Evolutionary conservation across 2,329 filamentous ascomycete species (phyloP).

Genomic region (Amauroascus verrucosus): DNA sequence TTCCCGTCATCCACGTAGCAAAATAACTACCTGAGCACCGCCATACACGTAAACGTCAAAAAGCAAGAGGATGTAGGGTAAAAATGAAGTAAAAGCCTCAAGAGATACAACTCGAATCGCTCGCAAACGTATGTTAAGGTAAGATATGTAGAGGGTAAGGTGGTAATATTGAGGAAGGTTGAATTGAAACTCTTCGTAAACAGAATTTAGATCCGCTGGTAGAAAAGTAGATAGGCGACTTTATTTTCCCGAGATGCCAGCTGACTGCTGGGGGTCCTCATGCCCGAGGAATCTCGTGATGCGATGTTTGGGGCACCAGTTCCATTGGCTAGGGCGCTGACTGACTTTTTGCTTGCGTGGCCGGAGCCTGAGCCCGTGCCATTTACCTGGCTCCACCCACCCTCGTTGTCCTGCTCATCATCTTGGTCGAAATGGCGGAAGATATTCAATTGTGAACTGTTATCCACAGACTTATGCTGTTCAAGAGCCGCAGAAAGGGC

Average conservation of each 20-base stretch:
- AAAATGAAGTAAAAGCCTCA: background rate
- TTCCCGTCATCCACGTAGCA: background rate
- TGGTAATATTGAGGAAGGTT: background rate
- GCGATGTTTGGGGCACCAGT: conserved; percentile 44
- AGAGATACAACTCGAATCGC: background rate
- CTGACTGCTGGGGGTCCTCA: conserved; percentile 45
- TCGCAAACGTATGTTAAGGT: background rate
- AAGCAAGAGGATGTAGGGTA: background rate
- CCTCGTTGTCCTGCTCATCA: conserved; percentile 54
- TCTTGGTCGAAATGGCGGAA: conserved; percentile 60
- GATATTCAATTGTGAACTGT: conserved; percentile 52
- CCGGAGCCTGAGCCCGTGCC: conserved; percentile 39
- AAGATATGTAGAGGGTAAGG: background rate
- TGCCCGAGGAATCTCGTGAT: conserved; percentile 45
- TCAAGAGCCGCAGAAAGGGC: conserved; percentile 56
- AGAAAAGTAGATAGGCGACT: conserved; percentile 93
- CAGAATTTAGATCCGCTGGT: conserved; percentile 54
- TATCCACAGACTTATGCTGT: conserved; percentile 43
- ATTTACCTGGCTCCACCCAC: conserved; percentile 76
- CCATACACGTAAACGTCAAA: background rate
- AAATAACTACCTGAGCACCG: conserved; percentile 1
- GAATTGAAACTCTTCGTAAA: background rate
- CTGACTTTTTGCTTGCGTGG: conserved; percentile 59
- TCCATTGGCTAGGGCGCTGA: conserved; percentile 45
- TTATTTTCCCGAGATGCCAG: conserved; percentile 78